Evolutionary conservation across 306 rosid genomes (phyloP).

Genomic region (Echinosophora koreensis): DNA sequence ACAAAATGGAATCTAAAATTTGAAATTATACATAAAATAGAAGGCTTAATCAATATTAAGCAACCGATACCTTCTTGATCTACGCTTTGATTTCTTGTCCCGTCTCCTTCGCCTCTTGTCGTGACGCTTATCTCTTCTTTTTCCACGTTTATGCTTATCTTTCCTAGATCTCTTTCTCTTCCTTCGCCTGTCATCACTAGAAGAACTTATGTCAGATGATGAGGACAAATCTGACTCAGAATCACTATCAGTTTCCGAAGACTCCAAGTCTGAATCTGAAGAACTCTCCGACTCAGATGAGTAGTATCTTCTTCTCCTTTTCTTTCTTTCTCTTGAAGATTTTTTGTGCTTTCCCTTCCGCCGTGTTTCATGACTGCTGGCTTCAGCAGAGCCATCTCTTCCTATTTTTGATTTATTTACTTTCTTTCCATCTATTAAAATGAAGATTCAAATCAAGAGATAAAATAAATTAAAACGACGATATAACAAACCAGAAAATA

Average conservation of each 20-base stretch:
- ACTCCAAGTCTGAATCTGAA: constrained; percentile 78
- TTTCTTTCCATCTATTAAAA: constrained; percentile 70
- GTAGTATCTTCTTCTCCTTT: constrained; percentile 66
- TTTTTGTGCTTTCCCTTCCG: constrained; percentile 74
- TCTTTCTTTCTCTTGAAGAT: constrained; percentile 73
- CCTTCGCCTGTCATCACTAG: constrained; percentile 83
- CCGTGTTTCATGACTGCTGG: constrained; percentile 62
- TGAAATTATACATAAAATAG: background rate
- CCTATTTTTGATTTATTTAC: constrained; percentile 54
- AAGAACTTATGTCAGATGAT: constrained; percentile 77
- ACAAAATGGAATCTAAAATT: constrained; percentile 17
- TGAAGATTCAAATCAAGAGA: constrained; percentile 26
- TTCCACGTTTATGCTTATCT: constrained; percentile 72
- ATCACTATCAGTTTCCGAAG: constrained; percentile 85
- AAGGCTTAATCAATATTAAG: constrained; percentile 3
- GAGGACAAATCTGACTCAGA: constrained; percentile 81
- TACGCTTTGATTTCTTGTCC: constrained; percentile 74
- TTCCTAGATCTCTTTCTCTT: constrained; percentile 84
- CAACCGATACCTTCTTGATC: constrained; percentile 69
- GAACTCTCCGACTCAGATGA: constrained; percentile 78
- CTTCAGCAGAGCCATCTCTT: constrained; percentile 65
- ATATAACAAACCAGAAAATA: background rate
- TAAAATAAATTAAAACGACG: background rate
- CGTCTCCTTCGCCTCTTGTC: constrained; percentile 69
- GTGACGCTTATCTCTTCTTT: constrained; percentile 74